Conservation (phyloP, 2,329 filamentous ascomycete species). For the Furcasterigmium furcatum region DNA sequence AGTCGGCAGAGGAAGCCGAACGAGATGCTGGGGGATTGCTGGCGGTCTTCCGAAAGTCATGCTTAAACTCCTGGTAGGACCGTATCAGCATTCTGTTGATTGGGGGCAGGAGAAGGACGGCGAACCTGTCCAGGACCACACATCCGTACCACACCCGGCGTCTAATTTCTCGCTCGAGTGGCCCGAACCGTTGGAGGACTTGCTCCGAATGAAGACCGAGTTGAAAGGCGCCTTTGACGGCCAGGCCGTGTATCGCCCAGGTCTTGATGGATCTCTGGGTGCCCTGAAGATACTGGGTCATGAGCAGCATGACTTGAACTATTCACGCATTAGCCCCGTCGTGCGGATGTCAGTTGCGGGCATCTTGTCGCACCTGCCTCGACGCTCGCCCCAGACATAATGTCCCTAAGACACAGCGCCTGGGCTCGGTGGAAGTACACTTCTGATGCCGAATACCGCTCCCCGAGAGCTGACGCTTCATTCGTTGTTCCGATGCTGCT, state of each 20-base stretch:
- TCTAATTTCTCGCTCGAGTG: conserved; percentile 41
- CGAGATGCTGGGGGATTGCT: conserved; percentile 39
- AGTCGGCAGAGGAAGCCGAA: conserved; percentile 17
- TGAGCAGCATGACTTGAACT: conserved; percentile 47
- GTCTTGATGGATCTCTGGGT: conserved; percentile 49
- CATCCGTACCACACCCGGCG: conserved; percentile 48
- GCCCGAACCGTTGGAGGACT: conserved; percentile 27
- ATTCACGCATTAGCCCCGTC: too few species aligned
- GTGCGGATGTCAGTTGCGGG: neutral
- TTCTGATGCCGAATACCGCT: conserved; percentile 35
- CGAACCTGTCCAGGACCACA: conserved; percentile 40
- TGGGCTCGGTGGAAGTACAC: conserved; percentile 40
- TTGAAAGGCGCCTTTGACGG: conserved; percentile 46
- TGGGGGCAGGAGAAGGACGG: too few species aligned
- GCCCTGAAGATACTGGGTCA: conserved; percentile 50
- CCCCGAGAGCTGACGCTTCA: conserved; percentile 21
- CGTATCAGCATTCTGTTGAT: neutral
- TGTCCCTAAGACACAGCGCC: conserved; percentile 36
- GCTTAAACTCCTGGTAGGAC: conserved; percentile 34
- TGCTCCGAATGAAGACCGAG: conserved; percentile 46
- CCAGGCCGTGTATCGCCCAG: conserved; percentile 51
- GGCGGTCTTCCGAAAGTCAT: conserved; percentile 49
- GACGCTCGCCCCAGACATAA: conserved; percentile 36
- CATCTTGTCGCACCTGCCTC: conserved; percentile 31
- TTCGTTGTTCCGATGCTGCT: conserved; percentile 27